These are phyloP conservation scores for Cardamine resedifolia DNA, from an alignment of 345 rosid species.

Conservation along the genomic window DNA sequence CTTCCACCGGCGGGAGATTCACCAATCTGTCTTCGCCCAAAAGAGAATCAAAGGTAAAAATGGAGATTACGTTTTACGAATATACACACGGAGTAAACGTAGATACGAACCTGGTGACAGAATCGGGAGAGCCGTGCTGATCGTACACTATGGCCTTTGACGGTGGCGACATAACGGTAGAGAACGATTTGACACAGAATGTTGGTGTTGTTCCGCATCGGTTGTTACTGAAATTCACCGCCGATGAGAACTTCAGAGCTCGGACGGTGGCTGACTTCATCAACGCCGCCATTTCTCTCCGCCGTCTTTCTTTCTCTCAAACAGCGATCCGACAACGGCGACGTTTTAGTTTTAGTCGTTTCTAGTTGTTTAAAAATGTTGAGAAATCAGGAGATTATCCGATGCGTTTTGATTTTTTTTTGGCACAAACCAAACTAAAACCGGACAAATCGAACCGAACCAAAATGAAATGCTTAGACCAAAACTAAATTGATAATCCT, in stretches of 20 bases:
- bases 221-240: background rate
- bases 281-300: conserved; percentile 33
- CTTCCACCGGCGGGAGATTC: conserved; percentile 69
- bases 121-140: conserved; percentile 74
- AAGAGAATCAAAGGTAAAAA: background rate
- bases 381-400: background rate
- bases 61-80: background rate
- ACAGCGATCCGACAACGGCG: background rate
- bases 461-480: background rate
- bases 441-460: background rate
- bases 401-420: background rate
- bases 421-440: background rate
- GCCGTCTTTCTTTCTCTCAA: background rate
- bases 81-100: background rate
- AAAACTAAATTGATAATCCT: background rate
- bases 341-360: background rate
- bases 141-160: conserved; percentile 83
- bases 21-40: conserved; percentile 44
- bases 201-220: background rate
- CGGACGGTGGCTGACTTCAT: conserved; percentile 19
- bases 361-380: background rate
- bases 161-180: conserved; percentile 71
- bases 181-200: conserved; percentile 43
- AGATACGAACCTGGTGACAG: conserved; percentile 60
- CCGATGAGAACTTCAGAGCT: conserved; percentile 23